These are phyloP conservation scores for Mycena floridula DNA, from an alignment of 768 basidiomycete species.

Conservation along the genomic window DNA sequence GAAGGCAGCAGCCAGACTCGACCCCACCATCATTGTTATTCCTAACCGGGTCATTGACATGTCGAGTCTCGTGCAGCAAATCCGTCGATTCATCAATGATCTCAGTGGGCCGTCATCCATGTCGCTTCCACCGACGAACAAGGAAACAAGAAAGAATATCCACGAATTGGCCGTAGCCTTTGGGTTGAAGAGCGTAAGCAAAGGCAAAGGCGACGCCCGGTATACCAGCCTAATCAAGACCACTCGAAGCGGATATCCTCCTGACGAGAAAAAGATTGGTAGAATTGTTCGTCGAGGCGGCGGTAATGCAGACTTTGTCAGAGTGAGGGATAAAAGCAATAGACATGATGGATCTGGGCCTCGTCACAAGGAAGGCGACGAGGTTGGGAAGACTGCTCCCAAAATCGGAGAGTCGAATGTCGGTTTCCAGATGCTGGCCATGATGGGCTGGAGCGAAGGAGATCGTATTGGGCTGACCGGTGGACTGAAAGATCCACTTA, in stretches of 20 bases:
- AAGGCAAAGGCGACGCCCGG: conserved; percentile 59
- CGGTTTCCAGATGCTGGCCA: conserved; percentile 81
- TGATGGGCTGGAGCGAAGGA: conserved; percentile 92
- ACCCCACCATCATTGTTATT: conserved; percentile 34
- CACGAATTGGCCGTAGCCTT: conserved; percentile 82
- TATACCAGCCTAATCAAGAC: conserved; percentile 79
- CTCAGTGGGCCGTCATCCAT: conserved; percentile 45
- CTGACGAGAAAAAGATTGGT: conserved; percentile 58
- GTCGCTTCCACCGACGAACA: conserved; percentile 74
- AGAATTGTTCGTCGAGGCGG: conserved; percentile 33
- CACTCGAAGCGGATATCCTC: conserved; percentile 41
- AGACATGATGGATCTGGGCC: conserved; percentile 26
- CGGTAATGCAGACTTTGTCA: conserved; percentile 27
- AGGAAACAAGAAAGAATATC: conserved; percentile 60
- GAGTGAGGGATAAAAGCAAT: conserved; percentile 20
- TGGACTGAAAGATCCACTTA: conserved; percentile 71
- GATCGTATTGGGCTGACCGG: conserved; percentile 60
- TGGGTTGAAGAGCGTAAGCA: conserved; percentile 70
- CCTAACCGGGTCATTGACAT: conserved; percentile 58
- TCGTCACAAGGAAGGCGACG: conserved; percentile 74
- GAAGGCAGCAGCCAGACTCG: conserved; percentile 46
- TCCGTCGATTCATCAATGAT: conserved; percentile 63
- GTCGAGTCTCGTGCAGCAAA: conserved; percentile 60
- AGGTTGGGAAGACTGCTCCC: conserved; percentile 83
- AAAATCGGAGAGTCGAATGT: conserved; percentile 76